phyloP scores from a whole-genome alignment of 139 green algal species.

The Nannochloris sp. region DNA sequence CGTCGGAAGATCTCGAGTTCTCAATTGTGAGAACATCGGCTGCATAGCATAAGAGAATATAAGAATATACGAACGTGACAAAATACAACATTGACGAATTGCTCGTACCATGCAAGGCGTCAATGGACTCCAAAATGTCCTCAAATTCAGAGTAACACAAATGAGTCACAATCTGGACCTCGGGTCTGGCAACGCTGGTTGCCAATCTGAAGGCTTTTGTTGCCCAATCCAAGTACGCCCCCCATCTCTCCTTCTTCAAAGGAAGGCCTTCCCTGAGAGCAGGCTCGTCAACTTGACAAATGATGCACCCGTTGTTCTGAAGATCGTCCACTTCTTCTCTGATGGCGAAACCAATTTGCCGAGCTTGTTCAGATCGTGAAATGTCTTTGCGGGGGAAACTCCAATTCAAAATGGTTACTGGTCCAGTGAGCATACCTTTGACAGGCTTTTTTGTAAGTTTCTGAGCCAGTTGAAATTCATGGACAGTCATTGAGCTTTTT shows the following conservation, averaged over 20 bases:
- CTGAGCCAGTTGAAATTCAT: conserved; percentile 70
- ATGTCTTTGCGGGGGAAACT: conserved; percentile 82
- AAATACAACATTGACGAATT: background rate
- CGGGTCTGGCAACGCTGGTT: conserved; percentile 29
- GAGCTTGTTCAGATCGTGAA: conserved; percentile 44
- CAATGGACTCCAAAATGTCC: conserved; percentile 77
- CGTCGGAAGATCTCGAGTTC: conserved; percentile 72
- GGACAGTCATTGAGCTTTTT: conserved; percentile 61
- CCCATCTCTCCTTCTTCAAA: conserved; percentile 57
- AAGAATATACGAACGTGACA: background rate
- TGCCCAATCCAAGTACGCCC: conserved; percentile 77
- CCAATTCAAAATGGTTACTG: conserved; percentile 91
- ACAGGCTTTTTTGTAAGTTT: conserved; percentile 61
- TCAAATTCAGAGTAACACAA: conserved; percentile 87
- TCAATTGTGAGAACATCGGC: conserved; percentile 91
- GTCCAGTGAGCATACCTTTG: conserved; percentile 90
- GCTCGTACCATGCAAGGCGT: conserved; percentile 39
- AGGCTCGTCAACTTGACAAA: conserved; percentile 85
- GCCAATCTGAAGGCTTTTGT: conserved; percentile 72
- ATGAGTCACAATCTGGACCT: conserved; percentile 74
- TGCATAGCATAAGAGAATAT: background rate
- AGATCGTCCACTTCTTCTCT: conserved; percentile 75
- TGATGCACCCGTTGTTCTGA: conserved; percentile 63
- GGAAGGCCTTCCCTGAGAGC: conserved; percentile 86
- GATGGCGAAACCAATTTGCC: conserved; percentile 74